phyloP scores from a whole-genome alignment of 768 basidiomycete species.

The Rhizopogon vinicolor region DNA sequence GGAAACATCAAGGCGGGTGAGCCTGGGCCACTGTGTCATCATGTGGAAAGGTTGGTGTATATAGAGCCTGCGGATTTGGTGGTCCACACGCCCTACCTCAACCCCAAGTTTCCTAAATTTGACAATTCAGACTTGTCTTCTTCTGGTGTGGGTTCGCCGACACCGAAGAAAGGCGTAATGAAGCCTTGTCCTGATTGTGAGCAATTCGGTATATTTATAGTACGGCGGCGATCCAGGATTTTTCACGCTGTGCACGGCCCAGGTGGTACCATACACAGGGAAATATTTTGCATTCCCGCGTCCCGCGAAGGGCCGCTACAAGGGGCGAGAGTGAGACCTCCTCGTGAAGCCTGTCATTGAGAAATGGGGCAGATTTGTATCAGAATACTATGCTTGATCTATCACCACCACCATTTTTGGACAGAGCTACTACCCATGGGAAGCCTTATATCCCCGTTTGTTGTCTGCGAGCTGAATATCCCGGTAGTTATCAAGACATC shows the following conservation, averaged over 20 bases:
- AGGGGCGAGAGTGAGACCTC: slow-evolving; percentile 68
- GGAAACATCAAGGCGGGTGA: slow-evolving; percentile 60
- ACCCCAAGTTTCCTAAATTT: slow-evolving; percentile 39
- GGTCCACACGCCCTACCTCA: slow-evolving; percentile 53
- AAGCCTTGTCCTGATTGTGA: slow-evolving; percentile 42
- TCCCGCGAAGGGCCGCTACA: slow-evolving; percentile 45
- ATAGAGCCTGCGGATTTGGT: slow-evolving; percentile 73
- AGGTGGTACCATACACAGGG: slow-evolving; percentile 64
- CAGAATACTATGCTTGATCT: slow-evolving; percentile 25
- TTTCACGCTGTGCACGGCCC: neutral
- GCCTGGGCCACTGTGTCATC: slow-evolving; percentile 64
- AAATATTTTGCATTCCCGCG: slow-evolving; percentile 75
- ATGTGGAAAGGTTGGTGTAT: slow-evolving; percentile 75
- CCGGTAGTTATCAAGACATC: neutral
- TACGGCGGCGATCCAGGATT: neutral
- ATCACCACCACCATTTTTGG: neutral
- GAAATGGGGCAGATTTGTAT: slow-evolving; percentile 70
- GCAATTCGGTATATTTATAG: slow-evolving; percentile 28
- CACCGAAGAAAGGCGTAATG: slow-evolving; percentile 11
- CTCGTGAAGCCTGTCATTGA: slow-evolving; percentile 75
- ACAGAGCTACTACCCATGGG: neutral
- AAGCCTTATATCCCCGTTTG: neutral
- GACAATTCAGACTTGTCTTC: slow-evolving; percentile 23
- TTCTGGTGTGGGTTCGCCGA: slow-evolving; percentile 12
- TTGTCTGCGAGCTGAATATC: neutral